Base-by-base conservation (phyloP, 164 flowering plant genomes). In the Platanus orientalis region DNA sequence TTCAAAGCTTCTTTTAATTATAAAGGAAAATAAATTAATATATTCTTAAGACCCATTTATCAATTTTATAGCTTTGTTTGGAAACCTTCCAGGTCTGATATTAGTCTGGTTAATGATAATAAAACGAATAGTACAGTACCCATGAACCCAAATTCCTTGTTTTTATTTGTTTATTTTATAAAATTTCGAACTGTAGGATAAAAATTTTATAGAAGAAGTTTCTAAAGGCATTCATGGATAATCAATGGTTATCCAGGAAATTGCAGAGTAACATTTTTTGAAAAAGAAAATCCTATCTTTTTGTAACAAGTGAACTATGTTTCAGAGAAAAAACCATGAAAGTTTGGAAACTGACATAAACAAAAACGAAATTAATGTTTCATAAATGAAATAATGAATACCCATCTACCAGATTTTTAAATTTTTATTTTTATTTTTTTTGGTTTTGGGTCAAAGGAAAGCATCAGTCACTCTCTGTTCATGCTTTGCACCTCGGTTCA, bases 371-470 rank as follows among this genome's bases (percentile, higher is more conserved):
- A 63, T 19, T 27, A 53, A 26, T 63, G 58, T n/a, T 20, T 20
- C 50, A 23, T 44, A 28, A 34, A n/a, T 52, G 58, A 52, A 52
- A 34, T 34, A 26, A 62, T 32, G 57, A 12, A 40, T 39, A n/a
- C 53, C 59, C 60, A 63, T 25, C 59, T 54, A 53, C 58, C 56
- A 34, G 59, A 59, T 52, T 4, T 34, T 39, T 17, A 25, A 20
- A 54, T n/a, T n/a, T n/a, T n/a, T n/a, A n/a, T n/a, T n/a, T n/a
- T n/a, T n/a, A n/a, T n/a, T n/a, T n/a, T n/a, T n/a, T n/a, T n/a
- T n/a, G n/a, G n/a, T 36, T 66, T 42, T 53, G 42, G n/a, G n/a
- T 17, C n/a, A n/a, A 44, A 67, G 16, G 30, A 7, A 30, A 54
- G 27, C 20, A 48, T 32, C 48, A 32, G 57, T 39, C 9, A 23